phyloP scores from a whole-genome alignment of 371 early-diverging fungal species.

The Mortierella sp. region DNA sequence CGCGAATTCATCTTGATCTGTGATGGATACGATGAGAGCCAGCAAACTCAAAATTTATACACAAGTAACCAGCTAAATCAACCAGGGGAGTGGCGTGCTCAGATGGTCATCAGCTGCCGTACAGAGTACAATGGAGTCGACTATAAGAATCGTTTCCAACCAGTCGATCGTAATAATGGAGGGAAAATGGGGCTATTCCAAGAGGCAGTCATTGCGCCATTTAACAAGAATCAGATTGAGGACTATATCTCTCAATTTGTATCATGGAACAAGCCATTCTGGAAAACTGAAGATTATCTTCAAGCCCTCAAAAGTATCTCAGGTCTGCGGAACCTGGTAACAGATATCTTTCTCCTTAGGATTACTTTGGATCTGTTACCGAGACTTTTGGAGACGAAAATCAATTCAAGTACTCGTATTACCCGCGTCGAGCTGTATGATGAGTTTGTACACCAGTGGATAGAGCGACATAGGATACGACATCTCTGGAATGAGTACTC shows the following conservation, averaged over 20 bases:
- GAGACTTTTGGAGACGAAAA: too few relatives aligned
- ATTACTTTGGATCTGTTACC: too few relatives aligned
- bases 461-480: too few relatives aligned
- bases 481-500: too few relatives aligned
- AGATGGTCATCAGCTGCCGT: constrained; percentile 22
- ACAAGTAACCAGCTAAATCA: constrained; percentile 14
- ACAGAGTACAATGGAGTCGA: not conserved
- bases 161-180: not conserved
- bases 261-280: not conserved
- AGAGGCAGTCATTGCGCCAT: constrained; percentile 7
- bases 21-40: constrained; percentile 20
- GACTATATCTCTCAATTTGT: constrained; percentile 5
- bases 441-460: too few relatives aligned
- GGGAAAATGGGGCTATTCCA: not conserved
- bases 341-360: too few relatives aligned
- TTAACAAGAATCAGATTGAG: constrained; percentile 3
- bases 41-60: not conserved
- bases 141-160: constrained; percentile 11
- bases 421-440: too few relatives aligned
- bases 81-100: not conserved
- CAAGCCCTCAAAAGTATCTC: not conserved
- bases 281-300: not conserved
- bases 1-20: constrained; percentile 18
- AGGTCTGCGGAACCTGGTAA: too few relatives aligned
- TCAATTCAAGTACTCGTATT: too few relatives aligned